Conservation (phyloP, 768 basidiomycete species). For the Cubamyces lactineus region DNA sequence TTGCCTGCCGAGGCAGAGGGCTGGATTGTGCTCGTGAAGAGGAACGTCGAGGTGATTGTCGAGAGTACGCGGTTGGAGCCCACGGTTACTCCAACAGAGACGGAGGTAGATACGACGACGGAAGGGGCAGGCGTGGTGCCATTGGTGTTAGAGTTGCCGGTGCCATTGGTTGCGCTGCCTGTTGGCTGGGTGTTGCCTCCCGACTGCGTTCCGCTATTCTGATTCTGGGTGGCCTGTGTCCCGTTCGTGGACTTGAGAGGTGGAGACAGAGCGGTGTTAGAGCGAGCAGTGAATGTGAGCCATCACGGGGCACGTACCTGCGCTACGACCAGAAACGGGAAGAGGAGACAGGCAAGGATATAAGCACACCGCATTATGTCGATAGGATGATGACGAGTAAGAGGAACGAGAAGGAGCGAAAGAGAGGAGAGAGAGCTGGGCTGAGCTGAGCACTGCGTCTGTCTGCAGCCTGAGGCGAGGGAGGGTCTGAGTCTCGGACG, state of each 20-base stretch:
- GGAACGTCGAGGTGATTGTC: constrained; percentile 43
- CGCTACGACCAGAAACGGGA: constrained; percentile 46
- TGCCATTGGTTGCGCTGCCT: constrained; percentile 10
- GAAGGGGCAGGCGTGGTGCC: constrained; percentile 30
- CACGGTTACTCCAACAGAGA: constrained; percentile 42
- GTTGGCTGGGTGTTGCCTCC: constrained; percentile 1
- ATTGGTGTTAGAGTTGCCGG: constrained; percentile 23
- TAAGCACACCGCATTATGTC: constrained; percentile 20
- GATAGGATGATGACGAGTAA: neutral
- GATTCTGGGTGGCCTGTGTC: neutral
- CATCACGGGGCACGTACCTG: constrained; percentile 34
- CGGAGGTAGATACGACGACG: constrained; percentile 20
- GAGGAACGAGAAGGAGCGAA: constrained; percentile 8
- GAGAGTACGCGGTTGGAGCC: constrained; percentile 43
- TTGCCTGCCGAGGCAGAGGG: constrained; percentile 26
- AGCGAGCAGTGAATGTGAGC: constrained; percentile 1
- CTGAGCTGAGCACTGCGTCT: neutral
- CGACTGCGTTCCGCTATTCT: constrained; percentile 4
- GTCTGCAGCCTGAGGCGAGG: neutral
- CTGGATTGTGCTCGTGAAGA: constrained; percentile 51
- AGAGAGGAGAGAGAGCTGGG: constrained; percentile 7
- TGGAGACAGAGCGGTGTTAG: constrained; percentile 26
- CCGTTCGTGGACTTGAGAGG: constrained; percentile 7
- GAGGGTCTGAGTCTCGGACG: constrained; percentile 11
- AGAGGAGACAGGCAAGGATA: constrained; percentile 33